Percentiles rank a stretch among this genome's conserved stretches.
These are phyloP conservation scores for Elaeis oleifera DNA, from an alignment of 202 grass and related monocot species.

Conservation along the genomic window DNA sequence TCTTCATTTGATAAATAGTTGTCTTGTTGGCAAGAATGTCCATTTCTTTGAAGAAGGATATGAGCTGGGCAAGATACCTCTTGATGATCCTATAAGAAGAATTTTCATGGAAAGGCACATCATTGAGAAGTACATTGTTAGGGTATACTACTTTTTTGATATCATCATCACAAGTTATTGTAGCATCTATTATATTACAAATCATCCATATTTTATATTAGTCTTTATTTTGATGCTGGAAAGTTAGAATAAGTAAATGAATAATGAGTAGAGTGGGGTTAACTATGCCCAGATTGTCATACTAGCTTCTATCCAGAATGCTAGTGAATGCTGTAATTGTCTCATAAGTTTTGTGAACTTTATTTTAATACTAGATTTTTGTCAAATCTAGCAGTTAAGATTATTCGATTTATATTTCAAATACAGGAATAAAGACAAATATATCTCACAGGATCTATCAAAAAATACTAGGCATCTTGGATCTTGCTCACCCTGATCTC, in stretches of 20 bases:
- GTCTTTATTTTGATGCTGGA: too few relatives aligned
- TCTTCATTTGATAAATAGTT: neutral
- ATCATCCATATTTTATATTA: too few relatives aligned
- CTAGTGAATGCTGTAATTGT: too few relatives aligned
- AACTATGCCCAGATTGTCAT: too few relatives aligned
- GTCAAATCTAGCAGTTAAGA: neutral
- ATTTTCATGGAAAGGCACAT: constrained; percentile 22
- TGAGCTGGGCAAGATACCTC: constrained; percentile 4
- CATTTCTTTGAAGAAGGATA: constrained; percentile 10
- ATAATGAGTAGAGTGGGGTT: too few relatives aligned
- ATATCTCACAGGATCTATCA: neutral
- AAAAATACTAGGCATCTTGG: neutral
- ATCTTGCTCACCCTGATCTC: constrained; percentile 2
- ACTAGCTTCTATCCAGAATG: neutral
- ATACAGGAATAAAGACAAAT: constrained; percentile 1
- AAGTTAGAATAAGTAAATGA: too few relatives aligned
- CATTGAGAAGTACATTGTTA: constrained; percentile 17
- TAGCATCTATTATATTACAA: too few relatives aligned
- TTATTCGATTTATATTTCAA: neutral
- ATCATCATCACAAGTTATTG: too few relatives aligned
- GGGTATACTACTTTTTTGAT: constrained; percentile 11
- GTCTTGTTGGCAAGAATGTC: neutral
- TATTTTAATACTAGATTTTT: too few relatives aligned
- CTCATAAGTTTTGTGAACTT: too few relatives aligned
- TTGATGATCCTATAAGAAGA: constrained; percentile 15